Base-by-base conservation (phyloP, 148 eudicot species). In the Mesembryanthemum crystallinum region DNA sequence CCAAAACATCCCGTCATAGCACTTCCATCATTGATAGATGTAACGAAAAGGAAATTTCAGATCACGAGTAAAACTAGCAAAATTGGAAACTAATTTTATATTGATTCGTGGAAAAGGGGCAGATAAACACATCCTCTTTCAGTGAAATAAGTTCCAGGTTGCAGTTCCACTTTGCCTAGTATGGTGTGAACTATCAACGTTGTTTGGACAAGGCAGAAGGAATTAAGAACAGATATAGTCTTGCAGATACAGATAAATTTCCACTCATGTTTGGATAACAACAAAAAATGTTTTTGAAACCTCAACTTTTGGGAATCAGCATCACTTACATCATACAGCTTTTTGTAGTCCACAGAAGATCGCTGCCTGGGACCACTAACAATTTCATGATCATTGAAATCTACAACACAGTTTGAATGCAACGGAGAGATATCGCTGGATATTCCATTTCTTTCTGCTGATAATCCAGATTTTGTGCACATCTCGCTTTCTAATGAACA, bases 271-370 rank as follows among this genome's bases (percentile, higher is more conserved):
- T 65, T 37, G 12, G 25, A 35, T 35, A 35, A 64, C 4, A 65
- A 10, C 1, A 62, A 1, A 65, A n/a, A 65, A 65, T 2, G 43
- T 8, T 43, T 43, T 67, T 57, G 20, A 67, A 67, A 32, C 23
- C 43, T 7, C 29, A 52, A 35, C n/a, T n/a, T 10, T 9, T 51
- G 14, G 47, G 45, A 57, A 55, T 72, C n/a, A 45, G 55, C 18
- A 62, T 32, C 29, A 87, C 98, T 92, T 84, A 94, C 98, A 82
- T 86, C 89, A 80, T 94, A 84, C 32, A 94, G 77, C 86, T 88
- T 86, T 67, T 42, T 82, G 75, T 94, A 94, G 82, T 94, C 93
- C 77, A 94, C 98, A 65, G 89, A 70, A 75, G 71, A 67, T 55
- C 97, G 86, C 73, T 79, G 86, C 82, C 98, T 84, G 49, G 87